Conservation (phyloP, 169 alveolate species). For the Plasmodium gaboni region DNA sequence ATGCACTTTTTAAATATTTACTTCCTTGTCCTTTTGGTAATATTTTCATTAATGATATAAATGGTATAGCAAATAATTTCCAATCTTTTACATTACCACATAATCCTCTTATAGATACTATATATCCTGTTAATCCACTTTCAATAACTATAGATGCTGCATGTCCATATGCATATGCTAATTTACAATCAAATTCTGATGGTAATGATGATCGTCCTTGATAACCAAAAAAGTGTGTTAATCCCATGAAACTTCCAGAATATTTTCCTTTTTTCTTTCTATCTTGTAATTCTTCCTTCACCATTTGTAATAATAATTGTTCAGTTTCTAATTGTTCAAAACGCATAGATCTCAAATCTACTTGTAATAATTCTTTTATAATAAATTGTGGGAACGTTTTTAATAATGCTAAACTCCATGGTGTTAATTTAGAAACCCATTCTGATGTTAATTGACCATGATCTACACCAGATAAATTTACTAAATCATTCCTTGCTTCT, state of each 20-base stretch:
- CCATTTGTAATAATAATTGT: conserved; percentile 94
- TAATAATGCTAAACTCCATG: conserved; percentile 96
- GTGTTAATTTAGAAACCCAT: conserved; percentile 89
- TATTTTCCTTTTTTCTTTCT: conserved; percentile 92
- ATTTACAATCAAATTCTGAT: conserved; percentile 94
- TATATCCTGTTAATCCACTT: conserved; percentile 95
- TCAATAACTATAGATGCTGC: conserved; percentile 94
- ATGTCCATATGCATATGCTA: conserved; percentile 96
- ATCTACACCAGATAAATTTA: conserved; percentile 27
- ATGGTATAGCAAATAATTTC: conserved; percentile 96
- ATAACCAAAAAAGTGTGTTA: conserved; percentile 98
- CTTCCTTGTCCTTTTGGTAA: conserved; percentile 83
- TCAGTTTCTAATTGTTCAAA: conserved; percentile 94
- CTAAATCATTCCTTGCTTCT: conserved; percentile 76
- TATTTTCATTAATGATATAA: conserved; percentile 89
- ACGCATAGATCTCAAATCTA: conserved; percentile 84
- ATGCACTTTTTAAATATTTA: conserved; percentile 53
- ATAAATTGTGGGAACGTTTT: conserved; percentile 94
- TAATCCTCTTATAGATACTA: conserved; percentile 94
- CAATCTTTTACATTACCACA: conserved; percentile 93
- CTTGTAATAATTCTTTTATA: conserved; percentile 91
- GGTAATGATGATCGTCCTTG: conserved; percentile 99
- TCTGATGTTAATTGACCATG: conserved; percentile 40
- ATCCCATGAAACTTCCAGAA: conserved; percentile 95
- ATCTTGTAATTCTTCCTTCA: conserved; percentile 92